Conservation (phyloP, 2,329 filamentous ascomycete genomes). For the Dactylellina leptospora region DNA sequence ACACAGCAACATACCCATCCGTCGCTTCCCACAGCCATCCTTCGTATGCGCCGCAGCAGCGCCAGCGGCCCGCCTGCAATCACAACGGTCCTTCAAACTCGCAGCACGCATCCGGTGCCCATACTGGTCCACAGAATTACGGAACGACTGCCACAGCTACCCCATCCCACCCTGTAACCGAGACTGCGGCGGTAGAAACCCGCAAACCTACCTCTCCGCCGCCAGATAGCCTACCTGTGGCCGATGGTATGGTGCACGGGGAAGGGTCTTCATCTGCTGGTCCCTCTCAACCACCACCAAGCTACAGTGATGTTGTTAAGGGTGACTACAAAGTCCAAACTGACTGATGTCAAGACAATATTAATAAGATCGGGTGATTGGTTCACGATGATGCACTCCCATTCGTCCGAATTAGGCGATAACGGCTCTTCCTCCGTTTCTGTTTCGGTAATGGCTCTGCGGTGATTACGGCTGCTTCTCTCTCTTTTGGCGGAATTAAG, state of each 20-base stretch:
- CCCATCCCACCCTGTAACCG: slow-evolving; percentile 54
- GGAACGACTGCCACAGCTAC: slow-evolving; percentile 58
- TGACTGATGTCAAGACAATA: no score
- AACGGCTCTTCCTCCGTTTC: no score
- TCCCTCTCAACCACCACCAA: slow-evolving; percentile 70
- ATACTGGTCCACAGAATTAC: slow-evolving; percentile 58
- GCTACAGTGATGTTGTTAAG: slow-evolving; percentile 87
- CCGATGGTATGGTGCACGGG: slow-evolving; percentile 59
- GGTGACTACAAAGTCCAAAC: slow-evolving; percentile 91
- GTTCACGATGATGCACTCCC: no score
- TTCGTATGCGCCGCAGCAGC: slow-evolving; percentile 59
- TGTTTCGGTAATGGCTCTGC: no score
- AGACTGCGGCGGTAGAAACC: slow-evolving; percentile 47
- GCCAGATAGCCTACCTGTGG: slow-evolving; percentile 59
- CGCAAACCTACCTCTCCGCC: slow-evolving; percentile 57
- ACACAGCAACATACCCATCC: slow-evolving; percentile 68
- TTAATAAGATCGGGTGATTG: background rate
- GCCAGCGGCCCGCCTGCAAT: slow-evolving; percentile 56
- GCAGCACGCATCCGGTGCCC: slow-evolving; percentile 55
- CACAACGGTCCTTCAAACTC: slow-evolving; percentile 51
- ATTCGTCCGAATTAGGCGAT: no score
- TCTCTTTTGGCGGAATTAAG: no score
- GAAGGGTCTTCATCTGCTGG: slow-evolving; percentile 59
- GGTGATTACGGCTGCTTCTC: no score
- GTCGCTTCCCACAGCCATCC: slow-evolving; percentile 58